Evolutionary conservation across 2,329 filamentous ascomycete genomes (phyloP), one percentile per base, ranked within the genome.

Genomic region (Sporothrix mexicana): DNA sequence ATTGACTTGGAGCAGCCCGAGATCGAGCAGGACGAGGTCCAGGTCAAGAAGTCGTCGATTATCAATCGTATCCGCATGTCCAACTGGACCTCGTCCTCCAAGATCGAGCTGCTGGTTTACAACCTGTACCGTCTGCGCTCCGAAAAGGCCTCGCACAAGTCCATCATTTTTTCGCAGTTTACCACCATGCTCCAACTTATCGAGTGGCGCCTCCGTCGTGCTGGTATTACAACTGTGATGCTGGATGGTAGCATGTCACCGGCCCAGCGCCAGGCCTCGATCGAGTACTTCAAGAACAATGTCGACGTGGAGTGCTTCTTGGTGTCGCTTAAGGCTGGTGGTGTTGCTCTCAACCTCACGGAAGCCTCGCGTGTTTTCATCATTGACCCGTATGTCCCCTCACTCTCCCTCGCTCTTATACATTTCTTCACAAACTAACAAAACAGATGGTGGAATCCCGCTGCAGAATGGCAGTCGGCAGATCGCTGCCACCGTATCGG

Each of bases 21-120:
- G 77, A 95, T 98, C 71, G 95, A 97, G 82, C 95, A 98, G 81
- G 93, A 98, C 75, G 93, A 95, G 80, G 87, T 90, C 1, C 83
- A 91, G 7, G 90, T 97, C 74, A 98, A 97, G 87, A 98, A 98
- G 83, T 95, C 91, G 15, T 97, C 94, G 1, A 99, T 99, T 81
- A 97, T 98, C 85, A 98, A 98, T 81, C 93, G 96, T 72, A 98
- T 99, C 83, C 94, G 95, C 82, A 98, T 98, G 95, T 93, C 97
- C 80, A 93, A 98, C 78, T 99, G 96, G 96, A 97, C 94, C 0
- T 97, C 94, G 0, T 98, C 94, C 0, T 98, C 95, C 75, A 99
- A 99, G 84, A 99, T 99, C 76, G 96, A 99, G 83, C 91, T 97
- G 80, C 88, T 99, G 6, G 92, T 98, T 10, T 97, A 98, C 79